Conservation (phyloP, 345 rosid species). For the Bruguiera sexangula region DNA sequence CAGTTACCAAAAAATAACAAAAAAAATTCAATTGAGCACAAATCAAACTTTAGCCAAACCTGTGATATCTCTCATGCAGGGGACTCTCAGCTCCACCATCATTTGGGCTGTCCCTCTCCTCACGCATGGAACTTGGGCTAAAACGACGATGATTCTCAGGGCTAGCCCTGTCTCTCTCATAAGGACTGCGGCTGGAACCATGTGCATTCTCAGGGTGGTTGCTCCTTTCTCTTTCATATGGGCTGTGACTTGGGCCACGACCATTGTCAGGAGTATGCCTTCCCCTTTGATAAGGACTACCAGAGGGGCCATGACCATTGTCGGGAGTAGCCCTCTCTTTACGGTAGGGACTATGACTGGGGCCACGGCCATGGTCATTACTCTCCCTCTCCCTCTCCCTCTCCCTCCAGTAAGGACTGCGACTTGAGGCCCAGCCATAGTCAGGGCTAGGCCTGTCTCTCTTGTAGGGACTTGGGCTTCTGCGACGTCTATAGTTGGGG, state of each 20-base stretch:
- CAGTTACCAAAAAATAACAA: neutral
- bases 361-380: constrained; percentile 38
- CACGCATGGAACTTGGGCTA: constrained; percentile 25
- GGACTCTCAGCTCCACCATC: constrained; percentile 63
- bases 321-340: constrained; percentile 53
- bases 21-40: neutral
- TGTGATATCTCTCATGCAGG: constrained; percentile 34
- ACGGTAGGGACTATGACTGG: constrained; percentile 56
- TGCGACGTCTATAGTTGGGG: constrained; percentile 65
- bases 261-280: constrained; percentile 24
- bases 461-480: constrained; percentile 43
- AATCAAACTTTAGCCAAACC: constrained; percentile 22
- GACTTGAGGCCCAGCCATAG: constrained; percentile 43
- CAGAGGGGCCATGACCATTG: constrained; percentile 42
- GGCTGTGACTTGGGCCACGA: constrained; percentile 33
- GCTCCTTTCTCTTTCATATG: constrained; percentile 35
- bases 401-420: constrained; percentile 42
- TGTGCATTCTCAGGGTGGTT: constrained; percentile 37
- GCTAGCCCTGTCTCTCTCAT: constrained; percentile 46
- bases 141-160: constrained; percentile 27
- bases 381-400: constrained; percentile 40
- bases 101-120: neutral
- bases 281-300: constrained; percentile 52
- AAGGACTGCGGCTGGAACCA: constrained; percentile 43
- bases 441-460: constrained; percentile 63